Conservation (phyloP, 1,284 basidiomycete genomes). For the Tylopilus sp. region DNA sequence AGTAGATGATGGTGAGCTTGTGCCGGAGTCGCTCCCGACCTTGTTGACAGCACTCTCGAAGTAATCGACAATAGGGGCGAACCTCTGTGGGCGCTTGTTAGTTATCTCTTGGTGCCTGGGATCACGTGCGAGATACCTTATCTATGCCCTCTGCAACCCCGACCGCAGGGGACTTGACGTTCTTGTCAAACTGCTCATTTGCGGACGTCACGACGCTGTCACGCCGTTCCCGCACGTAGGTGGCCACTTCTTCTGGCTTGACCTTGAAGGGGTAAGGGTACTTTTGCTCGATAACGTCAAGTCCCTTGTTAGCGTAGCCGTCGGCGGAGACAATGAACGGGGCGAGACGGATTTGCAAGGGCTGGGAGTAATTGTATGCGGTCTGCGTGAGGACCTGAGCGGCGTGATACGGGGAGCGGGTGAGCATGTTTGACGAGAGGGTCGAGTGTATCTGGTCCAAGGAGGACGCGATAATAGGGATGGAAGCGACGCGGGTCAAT, state of each 20-base stretch:
- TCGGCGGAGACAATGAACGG: conserved; percentile 65
- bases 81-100: conserved; percentile 44
- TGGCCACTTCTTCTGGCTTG: conserved; percentile 65
- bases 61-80: conserved; percentile 71
- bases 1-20: conserved; percentile 39
- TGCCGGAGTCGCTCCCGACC: conserved; percentile 47
- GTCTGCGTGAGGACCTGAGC: conserved; percentile 59
- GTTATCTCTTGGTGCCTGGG: conserved; percentile 7
- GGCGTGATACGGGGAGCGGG: conserved; percentile 59
- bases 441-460: conserved; percentile 58
- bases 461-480: conserved; percentile 67
- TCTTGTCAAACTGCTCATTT: conserved; percentile 66
- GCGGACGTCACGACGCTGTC: conserved; percentile 56
- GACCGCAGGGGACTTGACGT: conserved; percentile 60
- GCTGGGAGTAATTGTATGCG: conserved; percentile 62
- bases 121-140: conserved; percentile 49
- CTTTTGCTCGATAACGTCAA: conserved; percentile 68
- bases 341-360: conserved; percentile 61
- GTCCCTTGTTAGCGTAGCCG: conserved; percentile 64
- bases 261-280: conserved; percentile 75
- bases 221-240: conserved; percentile 55
- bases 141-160: conserved; percentile 68
- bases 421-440: conserved; percentile 59
- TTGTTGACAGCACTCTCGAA: conserved; percentile 60
- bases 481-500: conserved; percentile 60